These are phyloP conservation scores for Pseudomassariella vexata DNA, from an alignment of 2,329 filamentous ascomycete species.

Conservation along the genomic window DNA sequence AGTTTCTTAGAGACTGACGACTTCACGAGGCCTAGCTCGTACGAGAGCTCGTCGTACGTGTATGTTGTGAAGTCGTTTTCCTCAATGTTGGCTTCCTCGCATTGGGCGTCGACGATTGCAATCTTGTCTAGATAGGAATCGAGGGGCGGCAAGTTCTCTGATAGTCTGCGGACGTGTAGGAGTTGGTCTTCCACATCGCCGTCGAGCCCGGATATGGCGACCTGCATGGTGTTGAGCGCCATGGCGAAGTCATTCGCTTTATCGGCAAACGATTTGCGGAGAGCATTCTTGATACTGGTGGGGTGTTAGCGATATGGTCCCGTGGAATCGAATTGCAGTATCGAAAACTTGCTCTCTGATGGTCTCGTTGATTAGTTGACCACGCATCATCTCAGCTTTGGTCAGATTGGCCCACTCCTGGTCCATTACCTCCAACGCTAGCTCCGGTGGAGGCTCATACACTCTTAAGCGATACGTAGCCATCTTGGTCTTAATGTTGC, in stretches of 20 bases:
- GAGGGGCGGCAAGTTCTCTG: conserved; percentile 80
- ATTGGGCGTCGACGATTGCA: conserved; percentile 78
- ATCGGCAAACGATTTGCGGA: conserved; percentile 89
- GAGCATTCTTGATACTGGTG: conserved; percentile 81
- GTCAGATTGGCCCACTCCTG: conserved; percentile 75
- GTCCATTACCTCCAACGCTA: conserved; percentile 79
- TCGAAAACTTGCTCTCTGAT: conserved; percentile 71
- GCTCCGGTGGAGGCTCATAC: conserved; percentile 81
- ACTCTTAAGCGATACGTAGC: conserved; percentile 88
- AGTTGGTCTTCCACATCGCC: conserved; percentile 95
- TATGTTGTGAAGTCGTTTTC: conserved; percentile 99
- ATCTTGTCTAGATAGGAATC: conserved; percentile 89
- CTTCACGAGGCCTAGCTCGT: conserved; percentile 88
- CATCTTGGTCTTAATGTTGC: conserved; percentile 98
- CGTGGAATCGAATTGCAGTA: conserved; percentile 5
- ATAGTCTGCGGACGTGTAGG: conserved; percentile 77
- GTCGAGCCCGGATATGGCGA: conserved; percentile 94
- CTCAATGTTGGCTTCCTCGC: conserved; percentile 94
- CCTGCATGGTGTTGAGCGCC: conserved; percentile 87
- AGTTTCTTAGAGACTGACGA: conserved; percentile 94
- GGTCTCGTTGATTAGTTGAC: conserved; percentile 94
- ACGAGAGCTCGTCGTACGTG: conserved; percentile 91
- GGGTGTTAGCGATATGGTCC: conserved; percentile 20
- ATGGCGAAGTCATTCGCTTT: conserved; percentile 98
- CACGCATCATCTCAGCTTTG: conserved; percentile 78